A percentile compares a stretch with the other conserved stretches of the same genome.
Conservation (phyloP, 106 monocot genomes). For the Vanilla planifolia region DNA sequence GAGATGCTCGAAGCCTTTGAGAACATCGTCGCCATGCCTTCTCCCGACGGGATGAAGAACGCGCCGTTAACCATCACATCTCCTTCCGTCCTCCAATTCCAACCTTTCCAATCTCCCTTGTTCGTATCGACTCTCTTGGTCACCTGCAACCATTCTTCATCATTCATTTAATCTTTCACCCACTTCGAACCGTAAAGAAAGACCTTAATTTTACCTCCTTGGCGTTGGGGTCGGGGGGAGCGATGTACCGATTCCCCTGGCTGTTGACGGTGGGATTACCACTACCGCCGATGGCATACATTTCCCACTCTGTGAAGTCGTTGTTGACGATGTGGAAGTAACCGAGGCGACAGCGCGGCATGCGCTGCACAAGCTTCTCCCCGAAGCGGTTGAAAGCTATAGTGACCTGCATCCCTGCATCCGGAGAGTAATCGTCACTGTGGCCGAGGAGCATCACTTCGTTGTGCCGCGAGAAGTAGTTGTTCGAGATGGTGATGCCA, state of each 20-base stretch:
- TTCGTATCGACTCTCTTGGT: conserved; percentile 58
- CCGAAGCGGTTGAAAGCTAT: conserved; percentile 74
- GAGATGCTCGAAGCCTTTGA: conserved; percentile 11
- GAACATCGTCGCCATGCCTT: conserved; percentile 28
- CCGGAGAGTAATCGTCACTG: conserved; percentile 43
- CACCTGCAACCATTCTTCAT: conserved; percentile 18
- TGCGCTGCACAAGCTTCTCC: conserved; percentile 51
- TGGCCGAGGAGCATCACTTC: conserved; percentile 78
- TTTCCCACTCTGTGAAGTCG: conserved; percentile 56
- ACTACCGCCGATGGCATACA: conserved; percentile 79
- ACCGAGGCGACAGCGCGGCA: conserved; percentile 55
- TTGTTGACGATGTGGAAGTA: conserved; percentile 79
- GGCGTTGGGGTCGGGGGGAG: conserved; percentile 32
- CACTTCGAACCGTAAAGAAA: background rate
- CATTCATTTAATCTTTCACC: background rate
- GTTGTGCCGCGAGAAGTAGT: conserved; percentile 66
- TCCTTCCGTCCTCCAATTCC: conserved; percentile 57
- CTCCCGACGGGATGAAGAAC: conserved; percentile 62
- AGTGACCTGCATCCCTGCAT: conserved; percentile 72
- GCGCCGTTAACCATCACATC: conserved; percentile 60
- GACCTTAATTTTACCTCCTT: conserved; percentile 29
- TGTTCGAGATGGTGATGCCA: conserved; percentile 61
- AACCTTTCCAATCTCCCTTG: conserved; percentile 28
- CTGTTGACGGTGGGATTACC: conserved; percentile 64
- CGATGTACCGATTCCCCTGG: conserved; percentile 60